Base-by-base conservation (phyloP, 1,284 basidiomycete species). In the Heterobasidion irregulare region DNA sequence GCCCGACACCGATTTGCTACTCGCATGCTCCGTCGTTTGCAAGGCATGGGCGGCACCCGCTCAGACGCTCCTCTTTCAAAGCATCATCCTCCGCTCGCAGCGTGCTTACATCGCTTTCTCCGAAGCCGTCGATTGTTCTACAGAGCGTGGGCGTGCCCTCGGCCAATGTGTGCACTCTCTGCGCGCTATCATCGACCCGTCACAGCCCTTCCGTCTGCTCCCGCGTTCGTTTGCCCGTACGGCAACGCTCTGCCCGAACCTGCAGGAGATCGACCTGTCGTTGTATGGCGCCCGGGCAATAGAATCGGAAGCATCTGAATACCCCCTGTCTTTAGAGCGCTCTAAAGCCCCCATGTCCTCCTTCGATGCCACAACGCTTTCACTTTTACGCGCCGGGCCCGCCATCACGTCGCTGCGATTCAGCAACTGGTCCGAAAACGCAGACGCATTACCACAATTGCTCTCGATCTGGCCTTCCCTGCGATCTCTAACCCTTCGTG, bases 371-470 rank as follows among this genome's bases (percentile, higher is more conserved):
- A 62, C 64, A 46, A 83, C 79, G 2, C 66, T 86, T 44, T 67
- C 73, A 12, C 65, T 79, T 43, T 75, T 86, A 52, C 75, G 70
- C 49, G 83, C 80, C 15, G 81, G 84, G 13, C 18, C 16, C 6
- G 16, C 16, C 35, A 80, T 89, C 62, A 68, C 73, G 8, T 72
- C 77, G 8, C 70, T 89, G 7, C 75, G 77, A 52, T 81, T 88
- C 63, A 77, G 74, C 63, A 87, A 88, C 64, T 87, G 83, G 84
- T 82, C 86, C 15, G 77, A 82, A 59, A 80, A 84, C 63, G 68
- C 75, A 52, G 68, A 77, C 41, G 72, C 77, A n/a, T 69, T 86
- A 52, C 68, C 73, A 47, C 82, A 84, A 66, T 75, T 89, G 38
- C 77, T 88, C 59, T 74, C 77, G 54, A 70, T 82, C 54, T 86